Percentiles rank a stretch among this genome's conserved stretches.
Conservation (phyloP, 176 grass and related monocot genomes). For the Oryza punctata region DNA sequence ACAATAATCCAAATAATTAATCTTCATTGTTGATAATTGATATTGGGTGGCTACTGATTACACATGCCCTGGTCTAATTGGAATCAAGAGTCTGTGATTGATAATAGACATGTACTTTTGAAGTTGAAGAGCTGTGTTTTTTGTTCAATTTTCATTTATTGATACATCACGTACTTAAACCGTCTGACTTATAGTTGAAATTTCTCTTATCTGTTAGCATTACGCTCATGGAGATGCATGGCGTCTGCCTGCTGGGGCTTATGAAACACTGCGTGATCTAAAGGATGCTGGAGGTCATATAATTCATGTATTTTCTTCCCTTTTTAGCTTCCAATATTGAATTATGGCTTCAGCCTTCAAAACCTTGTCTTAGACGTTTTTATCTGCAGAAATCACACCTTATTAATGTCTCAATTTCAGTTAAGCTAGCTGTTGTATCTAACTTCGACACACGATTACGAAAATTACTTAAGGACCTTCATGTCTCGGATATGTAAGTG, state of each 20-base stretch:
- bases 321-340: conserved; percentile 23
- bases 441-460: conserved; percentile 84
- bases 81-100: background rate
- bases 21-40: background rate
- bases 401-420: conserved; percentile 58
- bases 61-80: background rate
- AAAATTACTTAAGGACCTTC: conserved; percentile 75
- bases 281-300: conserved; percentile 82
- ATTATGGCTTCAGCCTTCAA: background rate
- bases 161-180: background rate
- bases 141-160: background rate
- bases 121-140: background rate
- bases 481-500: conserved; percentile 75
- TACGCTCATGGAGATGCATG: conserved; percentile 83
- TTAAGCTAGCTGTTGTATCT: conserved; percentile 91
- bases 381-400: background rate
- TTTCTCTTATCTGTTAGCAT: conserved; percentile 45
- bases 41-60: background rate
- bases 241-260: conserved; percentile 65
- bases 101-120: background rate
- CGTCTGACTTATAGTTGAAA: conserved; percentile 2
- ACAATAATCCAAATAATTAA: background rate
- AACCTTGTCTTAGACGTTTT: background rate
- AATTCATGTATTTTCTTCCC: conserved; percentile 35
- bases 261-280: conserved; percentile 51